Base-by-base conservation (phyloP, 345 rosid species). In the Streptanthus diversifolius region DNA sequence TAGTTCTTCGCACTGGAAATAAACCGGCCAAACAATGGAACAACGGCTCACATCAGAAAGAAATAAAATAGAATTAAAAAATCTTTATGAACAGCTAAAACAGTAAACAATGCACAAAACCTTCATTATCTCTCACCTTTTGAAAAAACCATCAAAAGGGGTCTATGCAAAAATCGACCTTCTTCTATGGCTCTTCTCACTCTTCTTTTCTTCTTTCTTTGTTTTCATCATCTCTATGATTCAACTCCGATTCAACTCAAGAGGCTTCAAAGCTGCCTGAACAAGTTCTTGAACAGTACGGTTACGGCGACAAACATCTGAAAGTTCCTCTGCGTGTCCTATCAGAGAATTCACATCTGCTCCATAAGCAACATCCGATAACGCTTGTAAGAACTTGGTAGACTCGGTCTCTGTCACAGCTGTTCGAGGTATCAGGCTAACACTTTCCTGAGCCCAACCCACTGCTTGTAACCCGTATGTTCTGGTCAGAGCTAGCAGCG, bases 221-320 rank as follows among this genome's bases (percentile, higher is more conserved):
- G 37, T 58, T 74, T 49, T 30, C 62, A 74, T 41, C 68, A 59
- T 74, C 73, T 30, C 15, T 83, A 90, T 83, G 81, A 79, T 76
- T 79, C 78, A 47, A 74, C 81, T n/a, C 82, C 77, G 51, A 76
- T 81, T 87, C 82, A 92, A 77, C 81, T 92, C 96, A 1, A 78
- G 96, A 27, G 97, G 95, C 82, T 88, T 88, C 77, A 95, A 75
- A 61, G 97, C 86, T 77, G 86, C 92, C 82, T 92, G 97, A 27
- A 95, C 99, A 10, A 95, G 84, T 74, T 95, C 97, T 76, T 85
- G 97, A 65, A 92, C 98, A 2, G 96, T 92, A 61, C 92, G 80
- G 75, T 95, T 95, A 11, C 99, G 90, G 9, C 96, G 88, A 73
- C 99, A 90, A 37, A 95, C 93, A 43, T 95, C 99, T 2, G 97